Evolutionary conservation across 768 basidiomycete species (phyloP), one percentile per base, ranked within the genome.

Genomic region (Dendrothele bispora): DNA sequence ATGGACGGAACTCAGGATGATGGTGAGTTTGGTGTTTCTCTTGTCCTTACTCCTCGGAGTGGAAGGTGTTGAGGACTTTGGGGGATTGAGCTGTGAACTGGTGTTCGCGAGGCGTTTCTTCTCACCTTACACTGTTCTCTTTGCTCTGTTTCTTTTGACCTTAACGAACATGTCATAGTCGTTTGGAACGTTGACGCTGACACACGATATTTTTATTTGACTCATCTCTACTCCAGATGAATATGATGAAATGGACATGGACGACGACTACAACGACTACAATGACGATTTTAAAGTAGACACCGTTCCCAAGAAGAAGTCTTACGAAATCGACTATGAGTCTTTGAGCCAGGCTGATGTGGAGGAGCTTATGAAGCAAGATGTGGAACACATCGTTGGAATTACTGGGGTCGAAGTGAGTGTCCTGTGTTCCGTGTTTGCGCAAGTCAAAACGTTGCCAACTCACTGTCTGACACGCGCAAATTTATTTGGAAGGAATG

Each of bases 371-470:
- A 92, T 97, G 82, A 71, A 75, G 50, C 64, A 71, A 44, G 91
- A 95, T 59, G 73, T 93, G 36, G 88, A 90, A n/a, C 83, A 94
- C 65, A 88, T 98, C 51, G 80, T 84, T 56, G 83, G 84, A 18
- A 86, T 98, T 54, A 84, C 95, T 26, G 91, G 91, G 22, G 85
- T 95, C 41, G 88, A 95, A 51, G 94, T 95, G 61, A 65, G 92
- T 80, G 7, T n/a, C 26, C 20, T 28, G 41, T 24, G 29, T 41
- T 29, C 45, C n/a, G 27, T 42, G 44, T 32, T 41, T 27, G n/a
- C n/a, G n/a, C n/a, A n/a, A n/a, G n/a, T n/a, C n/a, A n/a, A n/a
- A n/a, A n/a, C n/a, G n/a, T n/a, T n/a, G n/a, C n/a, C n/a, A n/a
- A n/a, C n/a, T n/a, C n/a, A 41, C 35, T 48, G 37, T 32, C 45